A percentile compares a stretch with the other conserved stretches of the same genome.
These are phyloP conservation scores for Excoecaria cochinchinensis DNA, from an alignment of 345 rosid species.

Conservation along the genomic window DNA sequence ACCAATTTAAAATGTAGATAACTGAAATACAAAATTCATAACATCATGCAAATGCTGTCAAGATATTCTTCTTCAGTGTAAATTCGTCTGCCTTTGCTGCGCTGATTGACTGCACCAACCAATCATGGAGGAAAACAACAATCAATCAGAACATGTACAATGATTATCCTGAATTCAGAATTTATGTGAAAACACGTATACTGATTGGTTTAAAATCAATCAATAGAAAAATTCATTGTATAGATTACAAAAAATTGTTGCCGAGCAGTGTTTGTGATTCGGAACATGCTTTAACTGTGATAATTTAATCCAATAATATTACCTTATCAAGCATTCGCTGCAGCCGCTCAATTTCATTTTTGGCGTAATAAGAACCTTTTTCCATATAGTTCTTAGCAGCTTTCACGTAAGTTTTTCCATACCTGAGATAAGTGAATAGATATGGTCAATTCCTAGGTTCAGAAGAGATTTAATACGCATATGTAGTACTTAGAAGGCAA, in stretches of 20 bases:
- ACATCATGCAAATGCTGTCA: conserved; percentile 41
- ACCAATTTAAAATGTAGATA: background rate
- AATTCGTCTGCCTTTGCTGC: conserved; percentile 81
- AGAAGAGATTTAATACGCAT: background rate
- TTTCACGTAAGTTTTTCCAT: conserved; percentile 81
- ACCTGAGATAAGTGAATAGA: conserved; percentile 32
- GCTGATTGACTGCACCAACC: conserved; percentile 69
- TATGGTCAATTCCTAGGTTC: background rate
- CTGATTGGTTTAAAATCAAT: background rate
- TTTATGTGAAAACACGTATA: background rate
- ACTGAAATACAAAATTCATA: conserved; percentile 6
- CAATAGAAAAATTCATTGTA: too few relatives aligned
- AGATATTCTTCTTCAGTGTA: conserved; percentile 75
- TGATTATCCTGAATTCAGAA: background rate
- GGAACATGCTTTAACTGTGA: background rate
- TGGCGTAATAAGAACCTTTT: conserved; percentile 75
- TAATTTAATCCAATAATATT: background rate
- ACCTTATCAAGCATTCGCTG: conserved; percentile 88
- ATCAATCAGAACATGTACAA: background rate
- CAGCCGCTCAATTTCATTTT: conserved; percentile 76
- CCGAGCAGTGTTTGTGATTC: background rate
- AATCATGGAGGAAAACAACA: background rate
- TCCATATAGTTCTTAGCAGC: conserved; percentile 67
- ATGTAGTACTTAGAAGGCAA: background rate
- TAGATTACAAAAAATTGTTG: too few relatives aligned